Evolutionary conservation across 1,284 basidiomycete species (phyloP), one percentile per base, ranked within the genome.

Genomic region (Fomitopsis schrenkii): DNA sequence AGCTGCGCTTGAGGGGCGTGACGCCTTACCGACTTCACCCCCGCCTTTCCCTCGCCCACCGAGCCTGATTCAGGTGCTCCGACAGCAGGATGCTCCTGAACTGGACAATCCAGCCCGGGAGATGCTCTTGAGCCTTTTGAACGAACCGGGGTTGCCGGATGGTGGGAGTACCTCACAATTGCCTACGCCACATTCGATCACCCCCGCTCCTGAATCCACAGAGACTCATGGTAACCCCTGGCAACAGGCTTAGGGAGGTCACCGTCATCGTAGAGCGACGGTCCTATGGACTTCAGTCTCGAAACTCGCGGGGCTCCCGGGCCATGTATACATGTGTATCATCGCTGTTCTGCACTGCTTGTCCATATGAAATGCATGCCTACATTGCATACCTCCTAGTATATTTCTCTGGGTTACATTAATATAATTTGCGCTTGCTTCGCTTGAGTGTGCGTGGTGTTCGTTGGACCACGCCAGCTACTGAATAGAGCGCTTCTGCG

Each of bases 151-250:
- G 38, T 35, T 40, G 55, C 40, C 38, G n/a, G 48, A 45, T 17
- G 46, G 55, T 14, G 63, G 62, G 42, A 57, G 60, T 19, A 53
- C 56, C 35, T 44, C 40, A 36, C 67, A 68, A 57, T 48, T 68
- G 22, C 63, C 66, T 17, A 68, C 67, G 14, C 67, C 67, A 8
- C 50, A 65, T 38, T 68, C 66, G 22, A 55, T 61, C 33, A 66
- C 65, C 12, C 67, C 67, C n/a, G 15, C 53, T 36, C 57, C 30
- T 55, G 59, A 55, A 1, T 15, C 46, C 4, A n/a, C 17, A 3
- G 46, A 40, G 41, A 33, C 22, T 4, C 57, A 36, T 44, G 48
- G 53, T 44, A n/a, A 19, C 10, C 12, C 52, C n/a, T 54, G 52
- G 36, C 19, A 54, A 14, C 14, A 38, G 52, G 35, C 8, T 17